These are phyloP conservation scores for Orbilia javanica DNA, from an alignment of 2,329 filamentous ascomycete genomes.

Conservation along the genomic window DNA sequence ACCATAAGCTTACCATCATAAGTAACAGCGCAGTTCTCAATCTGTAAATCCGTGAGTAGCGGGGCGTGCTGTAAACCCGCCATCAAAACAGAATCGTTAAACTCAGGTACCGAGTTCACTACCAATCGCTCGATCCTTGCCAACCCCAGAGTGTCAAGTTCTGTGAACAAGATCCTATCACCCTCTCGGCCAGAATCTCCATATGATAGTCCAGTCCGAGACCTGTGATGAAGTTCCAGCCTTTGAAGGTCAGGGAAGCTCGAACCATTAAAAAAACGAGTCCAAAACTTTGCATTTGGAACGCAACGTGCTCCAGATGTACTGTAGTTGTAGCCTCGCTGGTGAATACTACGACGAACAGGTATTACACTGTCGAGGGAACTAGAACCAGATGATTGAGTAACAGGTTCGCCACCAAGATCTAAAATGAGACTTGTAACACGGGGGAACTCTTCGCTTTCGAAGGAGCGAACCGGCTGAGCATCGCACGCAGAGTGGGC, in stretches of 20 bases:
- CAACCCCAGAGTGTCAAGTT: slow-evolving; percentile 58
- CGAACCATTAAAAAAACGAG: slow-evolving; percentile 60
- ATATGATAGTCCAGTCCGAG: slow-evolving; percentile 8
- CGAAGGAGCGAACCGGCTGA: slow-evolving; percentile 61
- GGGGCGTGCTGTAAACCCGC: slow-evolving; percentile 59
- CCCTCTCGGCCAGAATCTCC: slow-evolving; percentile 27
- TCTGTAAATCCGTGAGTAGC: slow-evolving; percentile 59
- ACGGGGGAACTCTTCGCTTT: slow-evolving; percentile 57
- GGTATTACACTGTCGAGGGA: slow-evolving; percentile 58
- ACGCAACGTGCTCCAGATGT: slow-evolving; percentile 33
- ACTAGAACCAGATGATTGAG: slow-evolving; percentile 21
- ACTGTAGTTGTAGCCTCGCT: slow-evolving; percentile 24
- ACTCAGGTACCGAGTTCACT: slow-evolving; percentile 60
- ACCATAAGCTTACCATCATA: slow-evolving; percentile 56
- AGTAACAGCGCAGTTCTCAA: slow-evolving; percentile 56
- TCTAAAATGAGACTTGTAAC: slow-evolving; percentile 60
- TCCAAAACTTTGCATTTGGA: slow-evolving; percentile 60
- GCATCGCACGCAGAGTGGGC: slow-evolving; percentile 60
- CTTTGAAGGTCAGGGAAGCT: slow-evolving; percentile 60
- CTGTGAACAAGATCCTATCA: slow-evolving; percentile 46
- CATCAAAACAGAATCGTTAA: slow-evolving; percentile 61
- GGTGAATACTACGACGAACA: slow-evolving; percentile 50
- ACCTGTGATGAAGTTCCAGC: slow-evolving; percentile 59
- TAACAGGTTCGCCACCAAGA: slow-evolving; percentile 51
- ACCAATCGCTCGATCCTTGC: slow-evolving; percentile 60